A percentile compares a stretch with the other conserved stretches of the same genome.
phyloP scores from a whole-genome alignment of 2,329 filamentous ascomycete genomes.

The Phoma sp. region DNA sequence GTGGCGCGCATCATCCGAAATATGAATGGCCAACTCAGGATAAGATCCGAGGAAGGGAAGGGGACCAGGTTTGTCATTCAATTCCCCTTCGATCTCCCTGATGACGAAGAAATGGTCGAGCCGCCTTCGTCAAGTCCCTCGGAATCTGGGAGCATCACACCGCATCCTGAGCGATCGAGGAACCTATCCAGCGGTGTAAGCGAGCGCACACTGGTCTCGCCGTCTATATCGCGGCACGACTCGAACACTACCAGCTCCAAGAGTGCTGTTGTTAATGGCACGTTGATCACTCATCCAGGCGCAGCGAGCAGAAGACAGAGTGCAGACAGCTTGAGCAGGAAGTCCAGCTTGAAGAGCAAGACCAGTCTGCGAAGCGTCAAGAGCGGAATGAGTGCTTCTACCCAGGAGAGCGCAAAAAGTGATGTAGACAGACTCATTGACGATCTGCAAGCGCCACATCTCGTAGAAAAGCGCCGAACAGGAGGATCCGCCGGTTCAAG shows the following conservation, averaged over 20 bases:
- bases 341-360: slow-evolving; percentile 58
- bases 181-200: slow-evolving; percentile 29
- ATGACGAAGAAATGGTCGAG: slow-evolving; percentile 30
- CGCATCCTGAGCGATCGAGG: slow-evolving; percentile 19
- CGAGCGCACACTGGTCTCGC: slow-evolving; percentile 67
- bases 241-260: slow-evolving; percentile 17
- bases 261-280: slow-evolving; percentile 4
- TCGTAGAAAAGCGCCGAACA: slow-evolving; percentile 30
- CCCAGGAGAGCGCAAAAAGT: slow-evolving; percentile 56
- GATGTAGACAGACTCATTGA: slow-evolving; percentile 75
- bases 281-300: slow-evolving; percentile 4
- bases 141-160: slow-evolving; percentile 31
- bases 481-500: slow-evolving; percentile 17
- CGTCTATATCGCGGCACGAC: slow-evolving; percentile 30
- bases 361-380: slow-evolving; percentile 55
- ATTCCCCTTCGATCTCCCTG: slow-evolving; percentile 73
- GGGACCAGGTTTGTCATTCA: slow-evolving; percentile 84
- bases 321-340: slow-evolving; percentile 55
- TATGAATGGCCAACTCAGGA: slow-evolving; percentile 84
- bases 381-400: slow-evolving; percentile 52
- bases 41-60: slow-evolving; percentile 82
- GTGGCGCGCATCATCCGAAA: slow-evolving; percentile 88
- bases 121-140: slow-evolving; percentile 6
- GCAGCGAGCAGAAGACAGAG: slow-evolving; percentile 32
- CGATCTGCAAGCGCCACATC: slow-evolving; percentile 68